Percentiles rank a stretch among this genome's conserved stretches.
Conservation (phyloP, 805 yeast genomes). For the Barnettozyma californica region DNA sequence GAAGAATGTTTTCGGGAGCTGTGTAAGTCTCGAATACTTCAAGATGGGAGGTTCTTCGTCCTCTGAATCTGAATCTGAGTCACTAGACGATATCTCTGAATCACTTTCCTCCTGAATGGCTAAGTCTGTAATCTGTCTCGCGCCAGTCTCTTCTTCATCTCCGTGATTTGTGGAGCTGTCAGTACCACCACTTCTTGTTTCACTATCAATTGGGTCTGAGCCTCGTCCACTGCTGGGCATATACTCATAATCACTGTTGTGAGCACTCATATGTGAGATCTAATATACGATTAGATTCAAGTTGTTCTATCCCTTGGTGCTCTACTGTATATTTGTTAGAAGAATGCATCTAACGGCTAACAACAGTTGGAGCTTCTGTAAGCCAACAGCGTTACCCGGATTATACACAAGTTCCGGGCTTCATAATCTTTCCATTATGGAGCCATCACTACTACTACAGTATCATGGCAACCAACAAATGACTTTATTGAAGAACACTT, state of each 20-base stretch:
- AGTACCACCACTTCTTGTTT: neutral
- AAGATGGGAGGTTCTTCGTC: conserved; percentile 65
- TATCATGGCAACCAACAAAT: too few species aligned
- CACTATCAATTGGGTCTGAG: neutral
- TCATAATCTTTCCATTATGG: neutral
- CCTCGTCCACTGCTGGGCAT: neutral
- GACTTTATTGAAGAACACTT: neutral
- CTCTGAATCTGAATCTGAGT: conserved; percentile 32
- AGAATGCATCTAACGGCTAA: too few species aligned
- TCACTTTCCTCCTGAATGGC: conserved; percentile 1
- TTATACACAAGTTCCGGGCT: too few species aligned
- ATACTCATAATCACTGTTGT: neutral
- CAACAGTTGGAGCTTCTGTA: too few species aligned
- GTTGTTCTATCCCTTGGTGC: neutral
- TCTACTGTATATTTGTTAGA: too few species aligned
- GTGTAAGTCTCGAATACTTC: conserved; percentile 65
- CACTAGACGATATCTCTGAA: conserved; percentile 1
- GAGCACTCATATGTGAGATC: neutral
- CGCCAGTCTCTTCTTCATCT: neutral
- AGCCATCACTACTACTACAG: neutral
- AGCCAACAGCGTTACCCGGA: neutral
- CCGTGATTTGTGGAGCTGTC: neutral
- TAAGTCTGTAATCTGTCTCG: neutral
- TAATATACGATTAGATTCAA: neutral
- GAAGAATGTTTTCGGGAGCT: conserved; percentile 68